Percentiles rank a stretch among this genome's conserved stretches.
phyloP scores from a whole-genome alignment of 345 rosid species.

The Hibiscus trionum region DNA sequence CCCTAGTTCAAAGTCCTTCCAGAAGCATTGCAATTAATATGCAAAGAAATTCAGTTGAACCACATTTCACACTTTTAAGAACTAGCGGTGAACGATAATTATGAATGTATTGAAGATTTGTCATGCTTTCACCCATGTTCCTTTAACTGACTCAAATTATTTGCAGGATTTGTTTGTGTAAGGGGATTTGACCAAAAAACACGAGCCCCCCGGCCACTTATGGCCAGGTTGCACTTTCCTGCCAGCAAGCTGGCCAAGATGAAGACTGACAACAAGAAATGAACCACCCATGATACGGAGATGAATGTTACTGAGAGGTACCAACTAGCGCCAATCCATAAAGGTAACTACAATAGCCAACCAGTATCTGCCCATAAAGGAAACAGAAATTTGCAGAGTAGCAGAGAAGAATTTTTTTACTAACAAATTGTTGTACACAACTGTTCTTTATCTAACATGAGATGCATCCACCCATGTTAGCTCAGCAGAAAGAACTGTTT shows the following conservation, averaged over 20 bases:
- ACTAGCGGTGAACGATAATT: not conserved
- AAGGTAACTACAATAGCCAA: constrained; percentile 14
- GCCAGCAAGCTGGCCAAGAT: constrained; percentile 50
- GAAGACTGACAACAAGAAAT: constrained; percentile 17
- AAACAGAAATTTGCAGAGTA: constrained; percentile 16
- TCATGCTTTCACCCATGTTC: not conserved
- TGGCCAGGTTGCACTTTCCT: constrained; percentile 79
- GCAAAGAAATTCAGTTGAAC: not conserved
- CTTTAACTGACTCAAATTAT: constrained; percentile 9
- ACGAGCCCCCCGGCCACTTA: constrained; percentile 70
- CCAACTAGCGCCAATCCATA: constrained; percentile 9
- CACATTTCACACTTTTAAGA: not conserved
- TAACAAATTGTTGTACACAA: constrained; percentile 29
- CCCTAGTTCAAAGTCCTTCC: not conserved
- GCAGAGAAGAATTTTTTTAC: constrained; percentile 15
- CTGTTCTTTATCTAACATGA: constrained; percentile 27
- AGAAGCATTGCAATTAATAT: not conserved
- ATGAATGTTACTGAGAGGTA: constrained; percentile 10
- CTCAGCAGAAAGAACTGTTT: constrained; percentile 8
- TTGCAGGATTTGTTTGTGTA: constrained; percentile 85
- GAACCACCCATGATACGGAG: constrained; percentile 12
- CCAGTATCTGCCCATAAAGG: constrained; percentile 10
- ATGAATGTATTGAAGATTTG: not conserved
- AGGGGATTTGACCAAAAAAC: constrained; percentile 72
- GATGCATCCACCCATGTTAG: constrained; percentile 17